Conservation (phyloP, 495 filamentous ascomycete species). For the Penicillium bialowiezense region DNA sequence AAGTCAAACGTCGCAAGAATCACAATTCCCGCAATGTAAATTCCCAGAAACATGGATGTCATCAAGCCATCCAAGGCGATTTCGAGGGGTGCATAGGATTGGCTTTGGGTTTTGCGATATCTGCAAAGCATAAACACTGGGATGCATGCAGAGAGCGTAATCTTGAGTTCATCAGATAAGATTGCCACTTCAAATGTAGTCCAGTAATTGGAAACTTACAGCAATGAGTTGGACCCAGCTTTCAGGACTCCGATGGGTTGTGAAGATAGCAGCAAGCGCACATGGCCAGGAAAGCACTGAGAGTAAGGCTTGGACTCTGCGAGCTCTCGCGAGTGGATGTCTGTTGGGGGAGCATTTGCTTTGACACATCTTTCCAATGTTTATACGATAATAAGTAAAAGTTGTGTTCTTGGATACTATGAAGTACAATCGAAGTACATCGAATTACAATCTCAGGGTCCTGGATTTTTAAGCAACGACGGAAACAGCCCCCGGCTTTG, state of each 20-base stretch:
- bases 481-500: too few species aligned
- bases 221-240: constrained; percentile 1
- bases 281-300: constrained; percentile 3
- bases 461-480: too few species aligned
- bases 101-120: background rate
- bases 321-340: background rate
- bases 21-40: constrained; percentile 2
- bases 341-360: background rate
- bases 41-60: background rate
- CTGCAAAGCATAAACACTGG: background rate
- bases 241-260: constrained; percentile 1
- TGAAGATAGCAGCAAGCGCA: constrained; percentile 4
- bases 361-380: constrained; percentile 1
- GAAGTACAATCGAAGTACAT: too few species aligned
- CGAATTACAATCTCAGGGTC: too few species aligned
- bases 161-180: background rate
- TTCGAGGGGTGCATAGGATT: background rate
- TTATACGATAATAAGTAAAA: too few species aligned
- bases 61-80: constrained; percentile 1
- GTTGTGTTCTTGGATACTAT: too few species aligned
- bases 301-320: constrained; percentile 5
- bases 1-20: background rate
- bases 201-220: background rate
- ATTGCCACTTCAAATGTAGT: background rate
- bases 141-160: background rate